Conservation (phyloP, 2,329 filamentous ascomycete genomes). For the Oidium heveae region DNA sequence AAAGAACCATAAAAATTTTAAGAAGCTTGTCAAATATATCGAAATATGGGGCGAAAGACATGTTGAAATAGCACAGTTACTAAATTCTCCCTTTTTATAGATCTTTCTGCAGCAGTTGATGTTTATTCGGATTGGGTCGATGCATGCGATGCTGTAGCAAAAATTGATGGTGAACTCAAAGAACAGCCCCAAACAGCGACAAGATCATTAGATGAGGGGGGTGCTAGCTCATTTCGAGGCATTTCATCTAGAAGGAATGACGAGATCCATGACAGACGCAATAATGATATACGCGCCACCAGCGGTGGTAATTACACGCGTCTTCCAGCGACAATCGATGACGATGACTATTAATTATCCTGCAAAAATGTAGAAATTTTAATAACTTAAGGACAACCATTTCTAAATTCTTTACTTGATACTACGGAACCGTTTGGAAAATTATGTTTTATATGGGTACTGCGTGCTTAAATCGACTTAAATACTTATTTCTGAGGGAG, state of each 20-base stretch:
- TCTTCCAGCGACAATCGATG: background rate
- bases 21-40: too few relatives aligned
- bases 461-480: too few relatives aligned
- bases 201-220: background rate
- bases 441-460: too few relatives aligned
- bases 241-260: background rate
- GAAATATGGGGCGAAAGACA: background rate
- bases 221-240: background rate
- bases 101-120: slow-evolving; percentile 74
- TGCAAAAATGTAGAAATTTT: too few relatives aligned
- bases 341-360: slow-evolving; percentile 2
- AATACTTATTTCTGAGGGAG: too few relatives aligned
- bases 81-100: slow-evolving; percentile 19
- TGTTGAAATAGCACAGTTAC: background rate
- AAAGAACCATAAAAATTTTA: too few relatives aligned
- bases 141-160: slow-evolving; percentile 54
- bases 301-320: background rate
- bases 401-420: too few relatives aligned
- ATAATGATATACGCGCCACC: background rate
- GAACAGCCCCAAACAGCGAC: background rate
- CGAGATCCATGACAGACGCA: background rate
- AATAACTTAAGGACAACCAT: too few relatives aligned
- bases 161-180: slow-evolving; percentile 24
- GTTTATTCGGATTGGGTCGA: slow-evolving; percentile 98
- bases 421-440: too few relatives aligned